Evolutionary conservation across 768 basidiomycete species (phyloP).

Genomic region (Termitomyces sp.): DNA sequence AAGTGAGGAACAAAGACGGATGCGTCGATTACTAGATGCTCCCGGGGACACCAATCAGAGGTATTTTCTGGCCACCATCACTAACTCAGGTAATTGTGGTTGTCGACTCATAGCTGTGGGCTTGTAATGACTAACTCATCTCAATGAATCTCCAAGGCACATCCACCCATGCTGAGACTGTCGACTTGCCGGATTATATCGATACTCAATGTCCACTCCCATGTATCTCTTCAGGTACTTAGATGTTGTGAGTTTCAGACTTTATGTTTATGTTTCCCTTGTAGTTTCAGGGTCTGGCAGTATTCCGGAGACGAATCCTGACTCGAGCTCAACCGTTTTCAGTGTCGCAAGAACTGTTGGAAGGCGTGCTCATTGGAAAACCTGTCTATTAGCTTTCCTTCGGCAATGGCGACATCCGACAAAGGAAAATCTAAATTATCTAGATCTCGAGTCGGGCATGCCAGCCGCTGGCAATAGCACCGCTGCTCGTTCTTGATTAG

Average conservation of each 20-base stretch:
- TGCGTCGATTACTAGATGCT: too few relatives aligned
- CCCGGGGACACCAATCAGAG: too few relatives aligned
- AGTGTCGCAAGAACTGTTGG: not conserved
- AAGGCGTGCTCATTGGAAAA: not conserved
- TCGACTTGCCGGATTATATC: not conserved
- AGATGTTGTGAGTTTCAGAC: not conserved
- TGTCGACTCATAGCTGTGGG: too few relatives aligned
- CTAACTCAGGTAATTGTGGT: too few relatives aligned
- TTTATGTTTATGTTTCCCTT: not conserved
- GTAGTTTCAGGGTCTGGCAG: not conserved
- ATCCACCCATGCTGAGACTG: too few relatives aligned
- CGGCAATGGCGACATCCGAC: not conserved
- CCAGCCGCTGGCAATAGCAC: not conserved
- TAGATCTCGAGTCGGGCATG: not conserved
- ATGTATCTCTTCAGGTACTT: not conserved
- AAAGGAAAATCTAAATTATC: not conserved
- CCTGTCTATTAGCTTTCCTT: not conserved
- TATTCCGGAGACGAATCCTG: not conserved
- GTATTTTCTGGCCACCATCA: too few relatives aligned
- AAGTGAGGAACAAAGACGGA: too few relatives aligned
- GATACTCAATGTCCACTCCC: not conserved
- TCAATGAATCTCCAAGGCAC: too few relatives aligned
- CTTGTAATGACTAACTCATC: too few relatives aligned
- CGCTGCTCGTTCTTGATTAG: not conserved
- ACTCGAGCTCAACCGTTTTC: not conserved